Evolutionary conservation across 83 land plant species (phyloP).

Genomic region (Larix sibirica): DNA sequence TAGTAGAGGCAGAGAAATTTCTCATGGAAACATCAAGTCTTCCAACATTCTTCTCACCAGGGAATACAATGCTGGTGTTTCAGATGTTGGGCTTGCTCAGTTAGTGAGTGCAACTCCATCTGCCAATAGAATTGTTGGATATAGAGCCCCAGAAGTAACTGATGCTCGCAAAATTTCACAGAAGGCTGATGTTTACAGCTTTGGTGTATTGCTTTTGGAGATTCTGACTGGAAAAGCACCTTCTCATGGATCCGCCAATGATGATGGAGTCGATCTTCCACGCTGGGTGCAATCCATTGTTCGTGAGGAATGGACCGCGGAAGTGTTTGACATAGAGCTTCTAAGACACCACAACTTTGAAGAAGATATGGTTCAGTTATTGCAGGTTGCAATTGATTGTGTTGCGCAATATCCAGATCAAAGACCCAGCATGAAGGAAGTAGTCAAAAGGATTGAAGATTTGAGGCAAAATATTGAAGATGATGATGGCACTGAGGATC

Average conservation of each 20-base stretch:
- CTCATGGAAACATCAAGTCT: conserved; percentile 31
- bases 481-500: neutral
- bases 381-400: conserved; percentile 5
- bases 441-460: neutral
- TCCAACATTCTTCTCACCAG: conserved; percentile 20
- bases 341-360: neutral
- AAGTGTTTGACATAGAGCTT: conserved; percentile 12
- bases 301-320: conserved; percentile 13
- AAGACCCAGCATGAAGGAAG: neutral
- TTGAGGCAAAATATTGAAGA: conserved; percentile 8
- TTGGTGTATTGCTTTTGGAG: conserved; percentile 27
- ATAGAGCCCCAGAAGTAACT: conserved; percentile 27
- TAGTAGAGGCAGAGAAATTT: conserved; percentile 21
- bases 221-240: conserved; percentile 28
- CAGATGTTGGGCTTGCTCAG: conserved; percentile 19
- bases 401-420: neutral
- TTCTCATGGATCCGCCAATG: neutral
- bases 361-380: conserved; percentile 4
- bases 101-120: neutral
- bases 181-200: conserved; percentile 31
- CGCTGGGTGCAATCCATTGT: conserved; percentile 12
- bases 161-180: conserved; percentile 12
- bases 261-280: conserved; percentile 23
- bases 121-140: conserved; percentile 18
- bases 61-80: conserved; percentile 16